Evolutionary conservation across 2,329 filamentous ascomycete genomes (phyloP), one percentile per base, ranked within the genome.

Genomic region (Epichloe amarillans): DNA sequence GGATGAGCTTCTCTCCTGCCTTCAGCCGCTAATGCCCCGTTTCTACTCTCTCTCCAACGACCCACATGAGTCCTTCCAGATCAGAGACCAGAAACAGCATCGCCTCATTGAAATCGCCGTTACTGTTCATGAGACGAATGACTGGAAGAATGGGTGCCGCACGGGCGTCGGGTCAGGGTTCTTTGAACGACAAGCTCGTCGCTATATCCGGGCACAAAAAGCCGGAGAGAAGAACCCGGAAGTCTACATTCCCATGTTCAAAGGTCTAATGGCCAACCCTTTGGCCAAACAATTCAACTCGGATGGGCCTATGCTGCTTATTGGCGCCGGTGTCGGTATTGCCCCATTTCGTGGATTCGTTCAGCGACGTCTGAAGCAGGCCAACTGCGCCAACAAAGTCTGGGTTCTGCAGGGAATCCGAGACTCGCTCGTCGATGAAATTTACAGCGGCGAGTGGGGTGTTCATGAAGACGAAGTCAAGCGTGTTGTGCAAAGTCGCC

Each of bases 1-100:
- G 59, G 86, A 93, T 50, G 74, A 82, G 53, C 74, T 98, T 11
- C 76, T 96, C 37, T 86, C 86, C 2, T 79, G 85, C 42, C 79
- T 96, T 49, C 86, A 86, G 60, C 86, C 88, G 46, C 77, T 97
- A 48, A 97, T 97, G 91, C 93, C 93, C 3, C 86, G 93, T 53
- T 98, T 98, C 73, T 98, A 98, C 72, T 97, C 91, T 4, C 81
- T 98, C 14, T 96, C 90, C 50, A 96, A 95, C 65, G 93, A 98
- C 62, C 93, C 93, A 0, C 87, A 93, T 56, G 82, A 94, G 58
- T 77, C 76, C 7, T 86, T 79, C 54, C 77, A 79, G 55, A 77
- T 82, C 21, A 78, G 81, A 55, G 84, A 85, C 55, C 78, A 80
- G 39, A 79, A 84, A 56, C 77, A 79, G 57, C 85, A 86, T 56